A percentile compares a stretch with the other conserved stretches of the same genome.
phyloP scores from a whole-genome alignment of 495 filamentous ascomycete genomes.

The Hypoxylon fragiforme region DNA sequence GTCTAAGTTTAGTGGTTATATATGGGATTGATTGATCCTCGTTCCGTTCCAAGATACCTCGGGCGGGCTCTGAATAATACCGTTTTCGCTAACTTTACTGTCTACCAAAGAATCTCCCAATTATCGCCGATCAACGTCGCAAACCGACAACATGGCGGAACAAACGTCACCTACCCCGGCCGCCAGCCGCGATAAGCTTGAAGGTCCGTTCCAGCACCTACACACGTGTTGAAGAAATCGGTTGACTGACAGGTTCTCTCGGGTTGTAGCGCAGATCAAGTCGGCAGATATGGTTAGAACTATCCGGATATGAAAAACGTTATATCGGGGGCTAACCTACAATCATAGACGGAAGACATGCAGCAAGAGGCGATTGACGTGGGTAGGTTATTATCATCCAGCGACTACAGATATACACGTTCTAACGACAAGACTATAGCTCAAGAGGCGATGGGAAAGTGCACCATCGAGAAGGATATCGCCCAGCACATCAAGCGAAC shows the following conservation, averaged over 20 bases:
- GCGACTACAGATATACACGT: not conserved
- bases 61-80: no score
- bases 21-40: no score
- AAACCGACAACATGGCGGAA: constrained; percentile 27
- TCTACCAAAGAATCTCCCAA: not conserved
- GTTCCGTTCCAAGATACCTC: no score
- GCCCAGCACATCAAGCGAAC: constrained; percentile 97
- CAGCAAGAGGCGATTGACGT: constrained; percentile 91
- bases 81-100: not conserved
- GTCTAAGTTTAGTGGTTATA: no score
- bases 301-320: not conserved
- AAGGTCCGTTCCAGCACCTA: constrained; percentile 29
- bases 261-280: constrained; percentile 80
- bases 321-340: constrained; percentile 33
- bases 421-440: constrained; percentile 54
- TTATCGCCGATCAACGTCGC: not conserved
- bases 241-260: constrained; percentile 18
- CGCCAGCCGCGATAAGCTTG: constrained; percentile 32
- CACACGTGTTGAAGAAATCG: not conserved
- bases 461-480: constrained; percentile 96
- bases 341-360: constrained; percentile 86
- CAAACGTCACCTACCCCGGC: constrained; percentile 35
- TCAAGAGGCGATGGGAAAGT: constrained; percentile 90
- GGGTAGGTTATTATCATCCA: constrained; percentile 62
- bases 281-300: constrained; percentile 93